Conservation (phyloP, 2,329 filamentous ascomycete genomes). For the Colletotrichum scovillei region DNA sequence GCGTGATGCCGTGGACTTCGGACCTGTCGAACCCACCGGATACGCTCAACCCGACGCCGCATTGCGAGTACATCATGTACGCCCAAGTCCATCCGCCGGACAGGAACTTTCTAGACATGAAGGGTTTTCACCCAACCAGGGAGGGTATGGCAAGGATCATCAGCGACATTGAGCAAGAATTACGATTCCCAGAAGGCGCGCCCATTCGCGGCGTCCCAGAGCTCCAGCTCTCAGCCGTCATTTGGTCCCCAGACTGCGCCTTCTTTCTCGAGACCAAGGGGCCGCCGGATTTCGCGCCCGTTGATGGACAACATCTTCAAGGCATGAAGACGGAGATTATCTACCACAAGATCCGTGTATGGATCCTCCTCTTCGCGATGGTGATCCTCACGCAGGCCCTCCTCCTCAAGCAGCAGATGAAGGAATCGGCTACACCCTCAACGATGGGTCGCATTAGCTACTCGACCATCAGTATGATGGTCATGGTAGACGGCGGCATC, state of each 20-base stretch:
- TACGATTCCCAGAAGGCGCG: constrained; percentile 70
- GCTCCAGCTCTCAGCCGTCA: constrained; percentile 70
- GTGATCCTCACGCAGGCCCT: constrained; percentile 71
- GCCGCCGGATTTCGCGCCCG: constrained; percentile 63
- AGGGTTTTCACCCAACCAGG: constrained; percentile 45
- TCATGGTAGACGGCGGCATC: constrained; percentile 70
- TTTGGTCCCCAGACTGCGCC: constrained; percentile 76
- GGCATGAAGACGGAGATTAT: constrained; percentile 72
- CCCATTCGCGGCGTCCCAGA: constrained; percentile 65
- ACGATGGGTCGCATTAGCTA: constrained; percentile 75
- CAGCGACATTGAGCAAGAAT: constrained; percentile 69
- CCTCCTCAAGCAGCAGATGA: constrained; percentile 73
- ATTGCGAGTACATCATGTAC: constrained; percentile 92
- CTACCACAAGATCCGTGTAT: constrained; percentile 67
- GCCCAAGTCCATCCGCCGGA: constrained; percentile 77
- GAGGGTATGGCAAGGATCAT: constrained; percentile 54
- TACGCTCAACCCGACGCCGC: constrained; percentile 70
- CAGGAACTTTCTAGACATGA: constrained; percentile 47
- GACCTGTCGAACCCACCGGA: constrained; percentile 72
- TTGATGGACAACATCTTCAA: constrained; percentile 65
- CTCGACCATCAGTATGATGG: constrained; percentile 70
- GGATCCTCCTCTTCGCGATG: constrained; percentile 66
- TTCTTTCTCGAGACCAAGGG: constrained; percentile 75
- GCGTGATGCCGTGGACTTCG: constrained; percentile 81
- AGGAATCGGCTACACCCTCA: constrained; percentile 74